phyloP scores from a whole-genome alignment of 2,329 filamentous ascomycete genomes.

The Arthrobotrys megalospora region DNA sequence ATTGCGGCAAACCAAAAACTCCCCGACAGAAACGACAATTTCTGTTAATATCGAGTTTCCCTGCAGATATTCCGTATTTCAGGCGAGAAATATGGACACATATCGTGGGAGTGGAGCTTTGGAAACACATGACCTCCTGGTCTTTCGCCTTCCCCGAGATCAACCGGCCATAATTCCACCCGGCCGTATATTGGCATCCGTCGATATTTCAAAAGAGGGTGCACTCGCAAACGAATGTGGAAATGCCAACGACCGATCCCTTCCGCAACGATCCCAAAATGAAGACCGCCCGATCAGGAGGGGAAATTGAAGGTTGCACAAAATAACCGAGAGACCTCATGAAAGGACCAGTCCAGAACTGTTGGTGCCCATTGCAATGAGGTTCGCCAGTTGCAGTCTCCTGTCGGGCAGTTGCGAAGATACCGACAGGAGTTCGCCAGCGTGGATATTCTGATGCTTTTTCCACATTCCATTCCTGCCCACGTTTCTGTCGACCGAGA shows the following conservation, averaged over 20 bases:
- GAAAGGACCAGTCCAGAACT: conserved; percentile 60
- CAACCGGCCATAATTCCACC: conserved; percentile 29
- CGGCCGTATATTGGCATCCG: conserved; percentile 17
- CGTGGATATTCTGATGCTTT: conserved; percentile 3
- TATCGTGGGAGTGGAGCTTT: conserved; percentile 11
- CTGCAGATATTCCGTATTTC: conserved; percentile 47
- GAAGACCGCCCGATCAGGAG: conserved; percentile 29
- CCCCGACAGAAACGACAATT: conserved; percentile 54
- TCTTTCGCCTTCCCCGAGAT: conserved; percentile 36
- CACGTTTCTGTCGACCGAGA: conserved; percentile 51
- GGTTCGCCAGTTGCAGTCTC: conserved; percentile 38
- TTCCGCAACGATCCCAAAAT: conserved; percentile 34
- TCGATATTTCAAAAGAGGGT: conserved; percentile 22
- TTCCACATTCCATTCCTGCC: conserved; percentile 55
- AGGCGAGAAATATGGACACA: conserved; percentile 14
- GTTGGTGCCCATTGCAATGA: conserved; percentile 30
- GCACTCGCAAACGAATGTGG: conserved; percentile 41
- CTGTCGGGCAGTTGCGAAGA: conserved; percentile 14
- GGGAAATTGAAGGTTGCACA: conserved; percentile 52
- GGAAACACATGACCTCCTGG: conserved; percentile 41
- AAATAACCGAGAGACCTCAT: conserved; percentile 44
- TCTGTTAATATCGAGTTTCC: conserved; percentile 54
- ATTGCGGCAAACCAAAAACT: conserved; percentile 45
- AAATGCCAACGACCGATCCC: conserved; percentile 38
- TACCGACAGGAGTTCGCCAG: conserved; percentile 22